A percentile compares a stretch with the other conserved stretches of the same genome.
Evolutionary conservation across 805 yeast genomes (phyloP).

Genomic region (Cyberlindnera meyerae): DNA sequence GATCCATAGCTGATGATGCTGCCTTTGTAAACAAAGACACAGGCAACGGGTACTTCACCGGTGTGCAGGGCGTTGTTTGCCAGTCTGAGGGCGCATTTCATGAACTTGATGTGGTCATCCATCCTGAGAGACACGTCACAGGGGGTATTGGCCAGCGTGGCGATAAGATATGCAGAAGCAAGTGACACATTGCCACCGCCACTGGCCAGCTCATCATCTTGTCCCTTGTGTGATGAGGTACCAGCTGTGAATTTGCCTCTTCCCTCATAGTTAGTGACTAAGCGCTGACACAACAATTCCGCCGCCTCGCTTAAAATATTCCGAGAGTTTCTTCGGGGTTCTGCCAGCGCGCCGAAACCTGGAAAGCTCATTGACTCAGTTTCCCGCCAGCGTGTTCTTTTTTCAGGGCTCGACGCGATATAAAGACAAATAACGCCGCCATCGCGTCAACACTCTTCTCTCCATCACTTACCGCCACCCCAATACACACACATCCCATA

Average conservation of each 20-base stretch:
- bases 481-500: too few species aligned
- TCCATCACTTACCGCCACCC: too few species aligned
- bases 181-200: not conserved
- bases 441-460: constrained; percentile 1
- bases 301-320: not conserved
- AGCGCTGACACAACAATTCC: not conserved
- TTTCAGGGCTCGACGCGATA: constrained; percentile 4
- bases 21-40: constrained; percentile 55
- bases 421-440: not conserved
- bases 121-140: too few species aligned
- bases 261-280: constrained; percentile 1
- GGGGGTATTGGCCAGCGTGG: too few species aligned
- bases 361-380: too few species aligned
- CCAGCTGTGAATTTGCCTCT: too few species aligned
- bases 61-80: constrained; percentile 60
- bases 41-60: constrained; percentile 85
- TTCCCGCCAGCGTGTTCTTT: constrained; percentile 17
- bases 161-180: not conserved
- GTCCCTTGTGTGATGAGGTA: too few species aligned
- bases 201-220: not conserved
- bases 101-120: constrained; percentile 29
- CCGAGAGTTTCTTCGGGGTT: constrained; percentile 1
- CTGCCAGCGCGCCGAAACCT: too few species aligned
- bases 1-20: constrained; percentile 68
- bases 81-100: constrained; percentile 47